A percentile compares a stretch with the other conserved stretches of the same genome.
Conservation (phyloP, 345 rosid genomes). For the Dipteronia dyeriana region DNA sequence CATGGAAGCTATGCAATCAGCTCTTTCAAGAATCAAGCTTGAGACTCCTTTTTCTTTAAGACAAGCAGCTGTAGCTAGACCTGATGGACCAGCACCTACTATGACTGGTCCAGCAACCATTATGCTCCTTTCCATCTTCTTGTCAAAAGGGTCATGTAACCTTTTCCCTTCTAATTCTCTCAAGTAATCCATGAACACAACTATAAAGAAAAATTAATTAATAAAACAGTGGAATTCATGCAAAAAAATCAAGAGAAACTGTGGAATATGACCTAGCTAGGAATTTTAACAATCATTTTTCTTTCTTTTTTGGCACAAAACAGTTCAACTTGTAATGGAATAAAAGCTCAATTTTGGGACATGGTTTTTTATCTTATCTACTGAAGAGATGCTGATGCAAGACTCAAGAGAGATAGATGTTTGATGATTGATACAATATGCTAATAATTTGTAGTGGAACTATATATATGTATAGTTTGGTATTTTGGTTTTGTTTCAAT, state of each 20-base stretch:
- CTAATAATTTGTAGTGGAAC: slow-evolving; percentile 18
- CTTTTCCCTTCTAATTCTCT: slow-evolving; percentile 55
- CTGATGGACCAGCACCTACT: slow-evolving; percentile 89
- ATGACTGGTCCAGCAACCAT: slow-evolving; percentile 59
- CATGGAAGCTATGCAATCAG: slow-evolving; percentile 65
- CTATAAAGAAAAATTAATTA: not conserved
- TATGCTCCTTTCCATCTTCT: slow-evolving; percentile 24
- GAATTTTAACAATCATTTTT: too few relatives aligned
- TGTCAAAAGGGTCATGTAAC: slow-evolving; percentile 44
- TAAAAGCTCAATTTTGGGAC: slow-evolving; percentile 17
- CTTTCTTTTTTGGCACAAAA: too few relatives aligned
- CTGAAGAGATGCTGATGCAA: slow-evolving; percentile 1
- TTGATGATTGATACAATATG: not conserved
- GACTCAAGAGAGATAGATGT: slow-evolving; percentile 6
- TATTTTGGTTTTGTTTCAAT: not conserved
- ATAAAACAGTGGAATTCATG: not conserved
- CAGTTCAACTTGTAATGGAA: too few relatives aligned
- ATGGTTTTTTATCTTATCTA: slow-evolving; percentile 29
- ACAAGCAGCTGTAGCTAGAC: slow-evolving; percentile 73
- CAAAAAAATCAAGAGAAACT: not conserved
- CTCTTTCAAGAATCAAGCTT: slow-evolving; percentile 67
- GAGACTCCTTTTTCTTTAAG: slow-evolving; percentile 57
- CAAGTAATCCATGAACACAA: slow-evolving; percentile 39
- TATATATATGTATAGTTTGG: slow-evolving; percentile 11
- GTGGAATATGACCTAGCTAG: not conserved